A percentile compares a stretch with the other conserved stretches of the same genome.
Evolutionary conservation across 164 flowering plant species (phyloP).

Genomic region (Piper longum): DNA sequence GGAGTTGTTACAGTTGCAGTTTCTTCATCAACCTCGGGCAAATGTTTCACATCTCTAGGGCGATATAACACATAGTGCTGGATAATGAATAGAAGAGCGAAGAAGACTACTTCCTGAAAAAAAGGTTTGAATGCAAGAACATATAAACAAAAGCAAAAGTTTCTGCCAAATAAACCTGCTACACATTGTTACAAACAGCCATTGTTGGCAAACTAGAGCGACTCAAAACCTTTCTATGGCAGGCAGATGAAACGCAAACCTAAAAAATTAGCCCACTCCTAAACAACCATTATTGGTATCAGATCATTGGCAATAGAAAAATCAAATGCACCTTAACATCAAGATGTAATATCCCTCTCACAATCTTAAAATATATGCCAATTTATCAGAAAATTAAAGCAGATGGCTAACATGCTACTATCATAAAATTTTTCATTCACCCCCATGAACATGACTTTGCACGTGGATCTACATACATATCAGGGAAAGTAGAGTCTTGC

Average conservation of each 20-base stretch:
- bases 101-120: constrained; percentile 60
- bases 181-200: neutral
- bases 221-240: neutral
- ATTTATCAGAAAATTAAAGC: neutral
- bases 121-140: neutral
- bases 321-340: too few species aligned
- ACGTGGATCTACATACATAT: constrained; percentile 20
- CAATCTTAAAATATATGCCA: neutral
- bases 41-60: constrained; percentile 13
- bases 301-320: neutral
- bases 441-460: neutral
- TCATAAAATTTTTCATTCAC: neutral
- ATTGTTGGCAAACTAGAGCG: neutral
- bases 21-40: neutral
- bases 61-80: constrained; percentile 81
- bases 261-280: neutral
- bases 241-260: neutral
- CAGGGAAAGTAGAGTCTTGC: constrained; percentile 77
- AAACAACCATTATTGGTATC: neutral
- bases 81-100: constrained; percentile 65
- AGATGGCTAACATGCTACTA: neutral
- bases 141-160: neutral
- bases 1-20: neutral
- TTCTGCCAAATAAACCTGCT: neutral
- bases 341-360: too few species aligned